Conservation (phyloP, 2,329 filamentous ascomycete genomes). For the Arthroderma sp. region DNA sequence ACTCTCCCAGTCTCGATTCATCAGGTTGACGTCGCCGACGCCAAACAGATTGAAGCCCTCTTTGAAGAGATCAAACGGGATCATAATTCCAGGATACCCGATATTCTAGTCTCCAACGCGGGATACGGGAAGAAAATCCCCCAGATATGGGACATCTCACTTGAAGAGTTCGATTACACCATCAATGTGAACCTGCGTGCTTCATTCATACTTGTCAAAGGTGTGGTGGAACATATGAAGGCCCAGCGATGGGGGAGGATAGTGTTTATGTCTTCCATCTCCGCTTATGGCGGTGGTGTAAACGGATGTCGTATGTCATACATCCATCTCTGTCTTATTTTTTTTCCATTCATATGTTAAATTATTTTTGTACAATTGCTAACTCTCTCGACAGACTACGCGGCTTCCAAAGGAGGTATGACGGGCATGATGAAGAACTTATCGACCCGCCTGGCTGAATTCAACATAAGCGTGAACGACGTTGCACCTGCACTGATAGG, state of each 20-base stretch:
- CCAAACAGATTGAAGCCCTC: constrained; percentile 40
- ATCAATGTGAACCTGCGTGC: constrained; percentile 49
- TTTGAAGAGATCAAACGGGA: constrained; percentile 41
- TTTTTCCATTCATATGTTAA: neutral
- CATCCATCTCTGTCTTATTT: neutral
- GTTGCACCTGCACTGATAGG: constrained; percentile 59
- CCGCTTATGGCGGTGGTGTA: constrained; percentile 49
- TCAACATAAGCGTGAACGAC: constrained; percentile 53
- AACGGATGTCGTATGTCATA: constrained; percentile 42
- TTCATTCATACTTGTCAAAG: constrained; percentile 49
- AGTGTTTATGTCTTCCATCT: constrained; percentile 51
- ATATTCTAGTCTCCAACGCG: constrained; percentile 55
- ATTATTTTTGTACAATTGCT: neutral
- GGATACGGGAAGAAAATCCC: constrained; percentile 51
- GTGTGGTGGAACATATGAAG: constrained; percentile 48
- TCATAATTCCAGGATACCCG: constrained; percentile 40
- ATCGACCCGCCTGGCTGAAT: constrained; percentile 43
- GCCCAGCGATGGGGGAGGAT: constrained; percentile 49
- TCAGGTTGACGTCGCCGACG: constrained; percentile 44
- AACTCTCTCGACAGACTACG: constrained; percentile 27
- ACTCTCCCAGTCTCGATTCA: constrained; percentile 37
- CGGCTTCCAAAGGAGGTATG: constrained; percentile 49
- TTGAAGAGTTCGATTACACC: constrained; percentile 53
- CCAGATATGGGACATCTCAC: constrained; percentile 43
- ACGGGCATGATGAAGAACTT: constrained; percentile 54